Evolutionary conservation across 768 basidiomycete species (phyloP), one percentile per base, ranked within the genome.

Genomic region (Rhizopogon vesiculosus): DNA sequence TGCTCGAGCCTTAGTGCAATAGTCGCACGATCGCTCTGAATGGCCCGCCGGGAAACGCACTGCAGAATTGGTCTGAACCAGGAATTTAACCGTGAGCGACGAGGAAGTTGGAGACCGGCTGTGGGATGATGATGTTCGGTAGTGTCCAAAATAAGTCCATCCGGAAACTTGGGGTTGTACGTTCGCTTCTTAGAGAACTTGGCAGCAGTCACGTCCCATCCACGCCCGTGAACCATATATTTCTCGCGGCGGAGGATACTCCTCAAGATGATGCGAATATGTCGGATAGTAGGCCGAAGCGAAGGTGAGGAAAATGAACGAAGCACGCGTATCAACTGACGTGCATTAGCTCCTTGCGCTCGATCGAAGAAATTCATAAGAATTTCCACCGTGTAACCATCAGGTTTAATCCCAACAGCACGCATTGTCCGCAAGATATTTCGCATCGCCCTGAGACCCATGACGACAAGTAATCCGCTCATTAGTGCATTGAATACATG

Each of bases 401-500:
- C 79, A 25, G 83, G 83, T 38, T 63, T 64, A 51, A 92, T 64
- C 16, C 75, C 64, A 54, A 74, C 73, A 29, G 71, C 63, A 39
- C 69, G 72, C 87, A 92, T 89, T 49, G 85, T 72, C 29, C 69
- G 72, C 55, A 86, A 69, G 42, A 89, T 66, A 45, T 59, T 59
- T 18, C 69, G 73, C 53, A 81, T 75, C 38, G 73, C 77, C 39
- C 69, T 57, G 45, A 89, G 67, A 41, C 86, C 86, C 56, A 74
- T 74, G 41, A 70, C 68, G 22, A 63, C 66, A 53, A 89, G 65
- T 19, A 81, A 57, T 40, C 81, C 81, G 49, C 72, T 70, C 12
- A 90, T 69, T 18, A 87, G 68, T 18, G 82, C 75, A 64, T 92
- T 90, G 72, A 88, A 81, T 28, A 88, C 69, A 51, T 76, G 71